Base-by-base conservation (phyloP, 2,329 filamentous ascomycete genomes). In the Aspergillus glaucus region DNA sequence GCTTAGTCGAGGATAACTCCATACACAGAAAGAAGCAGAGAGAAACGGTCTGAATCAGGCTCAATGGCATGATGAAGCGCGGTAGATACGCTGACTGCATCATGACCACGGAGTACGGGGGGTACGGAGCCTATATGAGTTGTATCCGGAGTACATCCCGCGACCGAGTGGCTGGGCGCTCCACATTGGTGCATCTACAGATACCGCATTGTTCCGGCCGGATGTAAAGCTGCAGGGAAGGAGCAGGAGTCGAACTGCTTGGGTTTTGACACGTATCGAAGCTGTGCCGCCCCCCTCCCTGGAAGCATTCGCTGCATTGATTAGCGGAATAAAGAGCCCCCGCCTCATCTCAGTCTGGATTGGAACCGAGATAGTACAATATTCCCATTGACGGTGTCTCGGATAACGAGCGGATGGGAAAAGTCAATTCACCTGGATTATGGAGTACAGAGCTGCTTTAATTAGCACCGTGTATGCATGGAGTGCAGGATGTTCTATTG, bases 231-330 rank as follows among this genome's bases (percentile, higher is more conserved):
- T 64, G 57, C 56, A 59, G 55, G 57, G 52, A 51, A 59, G 55
- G 56, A 30, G 10, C 26, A 30, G 53, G 52, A 56, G 50, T 58
- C 55, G 54, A 54, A 60, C 56, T 56, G 55, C 52, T 61, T 57
- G 58, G 59, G 54, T 56, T 56, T 51, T 65, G 64, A 66, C 57
- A 60, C 57, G 57, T 60, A 60, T 58, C 50, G 42, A 52, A 19
- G 37, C 37, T 59, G 57, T 52, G 55, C 52, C 55, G 57, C 14
- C 36, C 37, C 15, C 22, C 14, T 21, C 45, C 22, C 36, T n/a
- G 15, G n/a, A 12, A 32, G 44, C 44, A 15, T 26, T 14, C 28
- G 22, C 22, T 22, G 43, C 24, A 26, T 26, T 26, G n/a, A 5
- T 30, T 30, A 12, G 26, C 10, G 26, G 26, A 30, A 30, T 30